Percentiles rank a stretch among this genome's conserved stretches.
These are phyloP conservation scores for Puccinellia tenuiflora DNA, from an alignment of 176 grass and related monocot genomes.

Conservation along the genomic window DNA sequence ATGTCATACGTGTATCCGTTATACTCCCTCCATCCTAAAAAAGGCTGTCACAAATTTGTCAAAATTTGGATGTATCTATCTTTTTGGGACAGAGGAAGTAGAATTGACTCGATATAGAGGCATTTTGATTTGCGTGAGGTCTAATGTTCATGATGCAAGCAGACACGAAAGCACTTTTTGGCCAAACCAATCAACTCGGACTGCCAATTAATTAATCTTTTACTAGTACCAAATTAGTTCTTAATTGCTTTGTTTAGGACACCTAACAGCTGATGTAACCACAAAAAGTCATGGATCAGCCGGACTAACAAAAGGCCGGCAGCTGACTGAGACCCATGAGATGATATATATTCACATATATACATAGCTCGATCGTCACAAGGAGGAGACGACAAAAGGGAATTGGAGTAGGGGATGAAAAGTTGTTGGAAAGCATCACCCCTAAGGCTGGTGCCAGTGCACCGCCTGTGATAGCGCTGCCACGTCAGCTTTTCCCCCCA, in stretches of 20 bases:
- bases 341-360: not conserved
- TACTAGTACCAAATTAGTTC: not conserved
- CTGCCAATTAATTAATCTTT: not conserved
- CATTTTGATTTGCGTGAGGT: not conserved
- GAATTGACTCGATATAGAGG: not conserved
- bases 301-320: not conserved
- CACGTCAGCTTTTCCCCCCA: too few species aligned
- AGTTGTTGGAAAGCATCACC: conserved; percentile 39
- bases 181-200: conserved; percentile 10
- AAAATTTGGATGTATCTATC: too few species aligned
- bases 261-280: conserved; percentile 37
- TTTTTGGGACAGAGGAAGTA: too few species aligned
- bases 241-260: not conserved
- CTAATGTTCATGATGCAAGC: conserved; percentile 28
- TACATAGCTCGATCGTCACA: not conserved
- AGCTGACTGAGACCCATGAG: conserved; percentile 9
- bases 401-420: conserved; percentile 12
- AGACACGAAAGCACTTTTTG: conserved; percentile 16
- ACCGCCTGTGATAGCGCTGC: too few species aligned
- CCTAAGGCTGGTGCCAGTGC: not conserved
- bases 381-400: conserved; percentile 13
- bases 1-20: not conserved
- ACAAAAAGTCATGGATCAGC: conserved; percentile 17
- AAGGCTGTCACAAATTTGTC: too few species aligned
- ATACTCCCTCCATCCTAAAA: too few species aligned